phyloP scores from a whole-genome alignment of 1,284 basidiomycete genomes.

The Phellinidium pouzarii region DNA sequence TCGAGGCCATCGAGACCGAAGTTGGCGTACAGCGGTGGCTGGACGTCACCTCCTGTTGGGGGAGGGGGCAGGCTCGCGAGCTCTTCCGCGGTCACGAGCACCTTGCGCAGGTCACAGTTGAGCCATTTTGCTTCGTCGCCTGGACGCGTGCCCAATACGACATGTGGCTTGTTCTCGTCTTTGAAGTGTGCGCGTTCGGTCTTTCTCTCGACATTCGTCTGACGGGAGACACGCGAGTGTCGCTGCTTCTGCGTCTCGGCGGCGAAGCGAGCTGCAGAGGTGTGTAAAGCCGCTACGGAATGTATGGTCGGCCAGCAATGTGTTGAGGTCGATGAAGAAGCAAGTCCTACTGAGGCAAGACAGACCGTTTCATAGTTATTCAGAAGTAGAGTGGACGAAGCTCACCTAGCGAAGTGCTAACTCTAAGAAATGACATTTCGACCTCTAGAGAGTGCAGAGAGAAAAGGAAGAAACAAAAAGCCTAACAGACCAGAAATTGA shows the following conservation, averaged over 20 bases:
- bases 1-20: slow-evolving; percentile 47
- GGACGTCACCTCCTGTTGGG: slow-evolving; percentile 23
- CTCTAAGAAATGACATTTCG: slow-evolving; percentile 14
- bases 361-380: background rate
- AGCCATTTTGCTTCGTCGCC: slow-evolving; percentile 54
- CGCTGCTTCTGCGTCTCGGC: slow-evolving; percentile 29
- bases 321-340: slow-evolving; percentile 8
- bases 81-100: slow-evolving; percentile 50
- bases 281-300: slow-evolving; percentile 42
- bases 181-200: slow-evolving; percentile 37
- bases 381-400: background rate
- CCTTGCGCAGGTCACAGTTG: slow-evolving; percentile 53
- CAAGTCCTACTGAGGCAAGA: background rate
- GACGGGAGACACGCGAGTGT: slow-evolving; percentile 37
- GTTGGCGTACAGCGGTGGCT: slow-evolving; percentile 43
- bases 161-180: slow-evolving; percentile 49
- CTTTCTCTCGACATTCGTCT: slow-evolving; percentile 45
- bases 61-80: slow-evolving; percentile 32
- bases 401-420: slow-evolving; percentile 12
- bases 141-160: slow-evolving; percentile 64
- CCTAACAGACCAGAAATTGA: background rate
- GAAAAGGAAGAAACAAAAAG: background rate
- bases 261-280: slow-evolving; percentile 40
- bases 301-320: slow-evolving; percentile 16
- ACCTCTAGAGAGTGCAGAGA: background rate